phyloP scores from a whole-genome alignment of 306 rosid genomes.

The Prunus kanzakura region DNA sequence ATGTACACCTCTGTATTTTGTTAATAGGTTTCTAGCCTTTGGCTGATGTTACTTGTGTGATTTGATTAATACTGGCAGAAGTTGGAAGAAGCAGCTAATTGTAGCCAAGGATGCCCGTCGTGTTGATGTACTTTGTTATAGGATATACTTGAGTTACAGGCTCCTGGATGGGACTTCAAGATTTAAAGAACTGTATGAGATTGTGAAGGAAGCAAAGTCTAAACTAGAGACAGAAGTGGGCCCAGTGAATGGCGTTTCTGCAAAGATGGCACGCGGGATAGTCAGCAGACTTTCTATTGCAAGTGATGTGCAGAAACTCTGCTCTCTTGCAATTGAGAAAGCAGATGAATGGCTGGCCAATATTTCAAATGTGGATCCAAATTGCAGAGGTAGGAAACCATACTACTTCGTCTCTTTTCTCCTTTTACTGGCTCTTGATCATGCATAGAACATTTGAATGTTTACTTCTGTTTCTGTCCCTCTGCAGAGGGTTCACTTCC shows the following conservation, averaged over 20 bases:
- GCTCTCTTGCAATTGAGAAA: constrained; percentile 83
- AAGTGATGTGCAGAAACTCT: constrained; percentile 78
- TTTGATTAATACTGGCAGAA: constrained; percentile 47
- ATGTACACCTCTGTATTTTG: constrained; percentile 8
- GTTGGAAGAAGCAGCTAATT: constrained; percentile 92
- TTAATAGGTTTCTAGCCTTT: constrained; percentile 11
- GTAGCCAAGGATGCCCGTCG: constrained; percentile 97
- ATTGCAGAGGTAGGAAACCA: constrained; percentile 62
- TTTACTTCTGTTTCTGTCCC: constrained; percentile 24
- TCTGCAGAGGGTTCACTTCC: constrained; percentile 93
- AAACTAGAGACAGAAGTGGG: constrained; percentile 92
- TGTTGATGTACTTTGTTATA: constrained; percentile 78
- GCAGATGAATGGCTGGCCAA: constrained; percentile 81
- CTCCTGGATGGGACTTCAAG: constrained; percentile 78
- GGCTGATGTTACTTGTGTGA: constrained; percentile 30
- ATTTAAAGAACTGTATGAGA: constrained; percentile 81
- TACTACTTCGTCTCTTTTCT: constrained; percentile 7
- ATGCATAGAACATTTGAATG: constrained; percentile 14
- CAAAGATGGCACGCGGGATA: constrained; percentile 95
- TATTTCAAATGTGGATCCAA: constrained; percentile 50
- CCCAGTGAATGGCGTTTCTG: constrained; percentile 77
- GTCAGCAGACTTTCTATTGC: constrained; percentile 96
- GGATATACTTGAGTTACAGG: constrained; percentile 91
- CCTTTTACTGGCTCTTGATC: constrained; percentile 20
- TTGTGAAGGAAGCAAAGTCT: constrained; percentile 76